These are phyloP conservation scores for Candida methanosorbosa DNA, from an alignment of 805 yeast genomes.

Conservation along the genomic window DNA sequence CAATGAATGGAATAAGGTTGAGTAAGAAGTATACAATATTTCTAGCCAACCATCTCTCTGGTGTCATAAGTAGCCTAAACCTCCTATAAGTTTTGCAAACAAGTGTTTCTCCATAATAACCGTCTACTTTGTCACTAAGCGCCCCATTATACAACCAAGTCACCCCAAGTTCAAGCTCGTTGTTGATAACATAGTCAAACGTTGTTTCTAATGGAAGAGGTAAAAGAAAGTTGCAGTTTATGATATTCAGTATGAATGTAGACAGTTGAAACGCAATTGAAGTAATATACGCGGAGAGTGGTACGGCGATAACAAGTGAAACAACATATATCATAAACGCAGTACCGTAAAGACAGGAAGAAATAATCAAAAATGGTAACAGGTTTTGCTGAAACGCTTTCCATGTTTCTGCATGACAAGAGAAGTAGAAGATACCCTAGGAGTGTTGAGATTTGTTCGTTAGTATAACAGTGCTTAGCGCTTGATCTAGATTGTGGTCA, in stretches of 20 bases:
- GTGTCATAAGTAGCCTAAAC: constrained; percentile 16
- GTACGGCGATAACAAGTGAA: constrained; percentile 15
- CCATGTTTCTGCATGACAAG: constrained; percentile 17
- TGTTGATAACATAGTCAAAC: constrained; percentile 22
- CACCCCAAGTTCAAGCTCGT: constrained; percentile 12
- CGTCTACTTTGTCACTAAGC: constrained; percentile 6
- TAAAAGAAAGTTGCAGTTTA: constrained; percentile 20
- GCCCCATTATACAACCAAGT: constrained; percentile 15
- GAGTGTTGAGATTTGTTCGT: constrained; percentile 1
- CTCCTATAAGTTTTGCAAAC: constrained; percentile 13
- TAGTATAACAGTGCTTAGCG: not conserved
- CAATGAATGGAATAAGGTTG: constrained; percentile 46
- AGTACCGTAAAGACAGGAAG: constrained; percentile 10
- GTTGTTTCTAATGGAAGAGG: constrained; percentile 20
- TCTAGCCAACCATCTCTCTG: constrained; percentile 33
- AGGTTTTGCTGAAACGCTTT: constrained; percentile 13
- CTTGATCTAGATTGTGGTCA: not conserved
- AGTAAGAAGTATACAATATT: constrained; percentile 28
- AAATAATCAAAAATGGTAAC: constrained; percentile 12
- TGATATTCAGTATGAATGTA: constrained; percentile 19
- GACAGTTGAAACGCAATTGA: constrained; percentile 22
- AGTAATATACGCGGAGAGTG: constrained; percentile 11
- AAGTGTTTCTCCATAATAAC: constrained; percentile 19
- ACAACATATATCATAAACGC: constrained; percentile 9
- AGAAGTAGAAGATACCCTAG: constrained; percentile 20